phyloP scores from a whole-genome alignment of 495 filamentous ascomycete genomes.

The Letharia columbiana region DNA sequence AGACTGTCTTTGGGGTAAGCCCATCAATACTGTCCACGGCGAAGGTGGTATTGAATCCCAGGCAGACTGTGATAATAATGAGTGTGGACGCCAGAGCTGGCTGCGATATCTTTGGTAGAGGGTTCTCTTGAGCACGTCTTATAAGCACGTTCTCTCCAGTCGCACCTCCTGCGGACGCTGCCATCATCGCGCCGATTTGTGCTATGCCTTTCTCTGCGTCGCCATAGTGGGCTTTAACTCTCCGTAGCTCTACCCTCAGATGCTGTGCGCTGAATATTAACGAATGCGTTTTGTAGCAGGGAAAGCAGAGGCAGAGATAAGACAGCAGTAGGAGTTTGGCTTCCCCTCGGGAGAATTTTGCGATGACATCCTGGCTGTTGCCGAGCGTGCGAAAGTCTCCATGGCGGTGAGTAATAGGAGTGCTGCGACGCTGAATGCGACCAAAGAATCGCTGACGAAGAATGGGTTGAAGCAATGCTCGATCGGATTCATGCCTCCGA shows the following conservation, averaged over 20 bases:
- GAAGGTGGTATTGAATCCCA: slow-evolving; percentile 12
- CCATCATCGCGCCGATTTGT: background rate
- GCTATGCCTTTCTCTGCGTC: background rate
- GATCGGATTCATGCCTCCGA: slow-evolving; percentile 17
- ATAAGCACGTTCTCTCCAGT: background rate
- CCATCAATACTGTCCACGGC: slow-evolving; percentile 15
- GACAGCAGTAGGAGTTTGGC: slow-evolving; percentile 6
- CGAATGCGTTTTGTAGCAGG: slow-evolving; percentile 2
- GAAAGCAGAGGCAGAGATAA: background rate
- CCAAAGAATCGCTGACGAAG: background rate
- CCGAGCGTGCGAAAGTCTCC: background rate
- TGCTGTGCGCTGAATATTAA: background rate
- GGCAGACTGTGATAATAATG: background rate
- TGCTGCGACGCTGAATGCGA: slow-evolving; percentile 3
- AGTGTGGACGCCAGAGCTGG: background rate
- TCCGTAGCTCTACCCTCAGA: background rate
- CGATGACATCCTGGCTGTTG: background rate
- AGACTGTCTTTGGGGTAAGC: slow-evolving; percentile 7
- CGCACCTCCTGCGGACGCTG: background rate
- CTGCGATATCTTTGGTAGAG: slow-evolving; percentile 3
- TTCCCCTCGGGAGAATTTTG: background rate
- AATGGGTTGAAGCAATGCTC: slow-evolving; percentile 19
- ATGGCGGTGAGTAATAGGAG: slow-evolving; percentile 8
- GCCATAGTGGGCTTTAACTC: background rate
- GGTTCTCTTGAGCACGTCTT: background rate